Percentiles rank a stretch among this genome's conserved stretches.
Conservation (phyloP, 2,329 filamentous ascomycete species). For the Xylariaceae sp. region DNA sequence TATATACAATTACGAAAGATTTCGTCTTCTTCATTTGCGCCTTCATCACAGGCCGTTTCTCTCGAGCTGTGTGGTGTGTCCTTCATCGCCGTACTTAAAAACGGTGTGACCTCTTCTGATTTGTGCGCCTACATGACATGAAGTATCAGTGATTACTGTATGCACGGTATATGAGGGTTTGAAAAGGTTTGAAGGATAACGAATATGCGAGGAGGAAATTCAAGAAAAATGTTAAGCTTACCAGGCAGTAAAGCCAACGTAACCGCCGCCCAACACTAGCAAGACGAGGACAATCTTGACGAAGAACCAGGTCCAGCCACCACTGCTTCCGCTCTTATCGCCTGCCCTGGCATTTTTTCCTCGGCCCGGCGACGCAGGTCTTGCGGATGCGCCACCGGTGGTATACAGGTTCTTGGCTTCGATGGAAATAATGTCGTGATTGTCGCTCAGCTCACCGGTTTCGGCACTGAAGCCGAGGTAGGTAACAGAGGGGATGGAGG, state of each 20-base stretch:
- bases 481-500: constrained; percentile 72
- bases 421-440: constrained; percentile 92
- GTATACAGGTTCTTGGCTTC: constrained; percentile 85
- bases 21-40: not conserved
- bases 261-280: constrained; percentile 65
- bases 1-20: not conserved
- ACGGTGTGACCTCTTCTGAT: constrained; percentile 55
- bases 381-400: constrained; percentile 44
- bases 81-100: constrained; percentile 39
- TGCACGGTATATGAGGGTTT: too few species aligned
- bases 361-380: constrained; percentile 34
- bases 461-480: constrained; percentile 80
- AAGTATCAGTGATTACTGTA: too few species aligned
- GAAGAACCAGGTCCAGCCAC: constrained; percentile 61
- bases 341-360: constrained; percentile 28
- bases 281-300: constrained; percentile 80
- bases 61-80: not conserved
- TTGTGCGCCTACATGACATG: constrained; percentile 45
- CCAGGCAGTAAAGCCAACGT: constrained; percentile 83
- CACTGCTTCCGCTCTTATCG: constrained; percentile 38
- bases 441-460: constrained; percentile 94
- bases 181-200: too few species aligned
- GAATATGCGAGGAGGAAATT: too few species aligned
- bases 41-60: not conserved
- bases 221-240: too few species aligned